Conservation (phyloP, 306 rosid species). For the Quercus robur region DNA sequence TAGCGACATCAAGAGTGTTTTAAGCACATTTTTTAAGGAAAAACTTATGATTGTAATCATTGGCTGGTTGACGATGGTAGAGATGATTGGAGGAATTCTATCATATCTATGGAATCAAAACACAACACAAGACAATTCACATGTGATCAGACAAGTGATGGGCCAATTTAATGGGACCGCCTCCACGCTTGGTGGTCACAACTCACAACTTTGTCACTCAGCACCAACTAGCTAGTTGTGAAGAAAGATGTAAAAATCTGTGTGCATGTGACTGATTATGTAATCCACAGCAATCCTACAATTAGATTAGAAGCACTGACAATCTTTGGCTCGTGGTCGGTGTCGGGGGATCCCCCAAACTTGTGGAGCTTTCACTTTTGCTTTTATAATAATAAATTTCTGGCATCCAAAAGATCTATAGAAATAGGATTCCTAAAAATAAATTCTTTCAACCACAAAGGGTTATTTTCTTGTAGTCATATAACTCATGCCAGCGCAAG, state of each 20-base stretch:
- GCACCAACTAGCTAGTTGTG: background rate
- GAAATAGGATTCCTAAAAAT: background rate
- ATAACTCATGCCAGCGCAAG: no score
- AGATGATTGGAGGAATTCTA: no score
- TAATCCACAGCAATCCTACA: background rate
- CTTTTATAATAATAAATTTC: background rate
- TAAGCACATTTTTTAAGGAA: no score
- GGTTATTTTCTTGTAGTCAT: background rate
- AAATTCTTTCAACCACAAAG: background rate
- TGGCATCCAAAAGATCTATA: background rate
- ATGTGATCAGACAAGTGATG: slow-evolving; percentile 8
- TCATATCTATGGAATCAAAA: background rate
- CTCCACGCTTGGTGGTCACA: slow-evolving; percentile 8
- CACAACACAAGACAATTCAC: background rate
- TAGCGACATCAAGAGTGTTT: no score
- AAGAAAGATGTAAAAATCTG: background rate
- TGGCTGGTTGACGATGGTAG: no score
- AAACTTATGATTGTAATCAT: no score
- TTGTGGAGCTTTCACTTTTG: background rate
- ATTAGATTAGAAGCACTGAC: background rate
- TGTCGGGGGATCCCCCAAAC: background rate
- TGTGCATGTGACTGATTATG: slow-evolving; percentile 12
- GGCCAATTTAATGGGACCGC: slow-evolving; percentile 3
- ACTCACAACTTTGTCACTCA: background rate
- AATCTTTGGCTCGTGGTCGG: background rate